Conservation (phyloP, 2,329 filamentous ascomycete genomes). For the Graphiopsis chlorocephala region DNA sequence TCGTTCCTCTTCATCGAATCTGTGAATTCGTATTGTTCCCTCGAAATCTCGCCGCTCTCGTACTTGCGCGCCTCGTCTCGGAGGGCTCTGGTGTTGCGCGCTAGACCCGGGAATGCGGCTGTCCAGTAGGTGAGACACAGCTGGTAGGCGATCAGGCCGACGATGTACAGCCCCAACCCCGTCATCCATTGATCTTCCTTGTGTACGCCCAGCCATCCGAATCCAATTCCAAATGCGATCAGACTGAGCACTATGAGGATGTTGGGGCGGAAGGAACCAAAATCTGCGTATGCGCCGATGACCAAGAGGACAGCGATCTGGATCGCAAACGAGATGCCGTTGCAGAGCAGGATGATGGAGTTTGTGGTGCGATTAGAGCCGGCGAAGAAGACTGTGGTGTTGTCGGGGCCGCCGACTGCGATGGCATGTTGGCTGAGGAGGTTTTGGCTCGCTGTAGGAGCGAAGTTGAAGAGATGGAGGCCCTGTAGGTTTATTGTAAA, state of each 20-base stretch:
- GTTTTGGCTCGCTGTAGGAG: conserved; percentile 63
- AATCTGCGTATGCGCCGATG: conserved; percentile 59
- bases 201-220: conserved; percentile 66
- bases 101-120: conserved; percentile 59
- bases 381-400: conserved; percentile 53
- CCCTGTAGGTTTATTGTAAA: conserved; percentile 1
- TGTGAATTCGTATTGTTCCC: conserved; percentile 58
- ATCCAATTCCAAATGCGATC: conserved; percentile 62
- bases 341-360: conserved; percentile 63
- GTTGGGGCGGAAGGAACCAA: conserved; percentile 62
- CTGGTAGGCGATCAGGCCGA: conserved; percentile 65
- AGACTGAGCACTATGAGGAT: conserved; percentile 61
- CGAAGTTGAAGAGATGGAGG: conserved; percentile 60
- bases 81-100: conserved; percentile 53
- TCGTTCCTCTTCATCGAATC: conserved; percentile 64
- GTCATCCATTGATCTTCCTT: conserved; percentile 58
- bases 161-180: conserved; percentile 62
- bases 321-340: conserved; percentile 66
- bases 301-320: conserved; percentile 58
- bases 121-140: conserved; percentile 68
- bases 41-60: conserved; percentile 51
- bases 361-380: conserved; percentile 60
- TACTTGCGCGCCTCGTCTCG: conserved; percentile 51
- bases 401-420: conserved; percentile 37
- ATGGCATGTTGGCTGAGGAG: conserved; percentile 60